phyloP scores from a whole-genome alignment of 345 rosid species.

The Clarkia xantiana region DNA sequence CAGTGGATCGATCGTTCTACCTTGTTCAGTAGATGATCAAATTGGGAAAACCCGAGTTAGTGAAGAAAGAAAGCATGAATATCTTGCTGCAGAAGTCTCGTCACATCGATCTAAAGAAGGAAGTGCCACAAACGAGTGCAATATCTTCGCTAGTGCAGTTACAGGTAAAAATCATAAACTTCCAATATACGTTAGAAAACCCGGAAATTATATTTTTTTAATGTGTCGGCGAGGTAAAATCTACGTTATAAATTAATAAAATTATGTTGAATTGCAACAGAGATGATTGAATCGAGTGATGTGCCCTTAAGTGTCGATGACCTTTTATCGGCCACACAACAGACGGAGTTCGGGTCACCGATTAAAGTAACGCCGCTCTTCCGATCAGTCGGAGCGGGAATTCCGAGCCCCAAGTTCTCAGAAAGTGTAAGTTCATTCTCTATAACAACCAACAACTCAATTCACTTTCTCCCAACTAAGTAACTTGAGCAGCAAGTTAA shows the following conservation, averaged over 20 bases:
- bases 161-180: constrained; percentile 30
- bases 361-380: constrained; percentile 84
- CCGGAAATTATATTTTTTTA: too few species aligned
- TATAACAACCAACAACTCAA: background rate
- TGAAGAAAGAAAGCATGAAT: constrained; percentile 16
- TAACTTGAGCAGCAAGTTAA: too few species aligned
- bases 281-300: constrained; percentile 24
- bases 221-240: too few species aligned
- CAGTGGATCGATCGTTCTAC: constrained; percentile 63
- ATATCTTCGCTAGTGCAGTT: constrained; percentile 19
- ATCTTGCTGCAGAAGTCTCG: too few species aligned
- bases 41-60: constrained; percentile 27
- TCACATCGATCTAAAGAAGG: constrained; percentile 15
- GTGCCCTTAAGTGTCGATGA: constrained; percentile 20
- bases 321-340: constrained; percentile 36
- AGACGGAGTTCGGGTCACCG: constrained; percentile 66
- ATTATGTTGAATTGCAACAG: constrained; percentile 16
- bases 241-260: too few species aligned
- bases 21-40: constrained; percentile 23
- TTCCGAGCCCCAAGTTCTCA: constrained; percentile 96
- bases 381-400: constrained; percentile 92
- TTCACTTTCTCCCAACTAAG: too few species aligned
- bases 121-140: constrained; percentile 22
- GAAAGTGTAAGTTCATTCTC: constrained; percentile 73
- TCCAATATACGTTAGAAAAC: too few species aligned